phyloP scores from a whole-genome alignment of 176 grass and related monocot species.

The Thinopyrum elongatum region DNA sequence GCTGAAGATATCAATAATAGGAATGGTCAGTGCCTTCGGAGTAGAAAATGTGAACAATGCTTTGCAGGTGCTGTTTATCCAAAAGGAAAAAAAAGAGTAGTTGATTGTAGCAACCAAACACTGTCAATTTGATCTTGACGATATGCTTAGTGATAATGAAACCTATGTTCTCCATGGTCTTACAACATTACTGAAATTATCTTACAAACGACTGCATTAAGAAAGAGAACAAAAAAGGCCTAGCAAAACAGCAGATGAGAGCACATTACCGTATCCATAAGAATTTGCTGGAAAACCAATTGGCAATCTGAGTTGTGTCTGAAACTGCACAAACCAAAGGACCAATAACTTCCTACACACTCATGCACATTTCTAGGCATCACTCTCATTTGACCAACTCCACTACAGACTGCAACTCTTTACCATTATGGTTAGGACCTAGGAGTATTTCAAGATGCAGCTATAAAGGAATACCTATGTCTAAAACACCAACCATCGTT shows the following conservation, averaged over 20 bases:
- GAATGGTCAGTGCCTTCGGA: slow-evolving; percentile 14
- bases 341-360: neutral
- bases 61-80: neutral
- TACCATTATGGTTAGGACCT: neutral
- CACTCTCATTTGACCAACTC: neutral
- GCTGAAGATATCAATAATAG: slow-evolving; percentile 42
- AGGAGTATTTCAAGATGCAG: neutral
- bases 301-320: neutral
- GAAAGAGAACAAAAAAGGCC: neutral
- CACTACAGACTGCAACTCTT: neutral
- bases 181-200: neutral
- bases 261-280: neutral
- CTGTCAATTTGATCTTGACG: neutral
- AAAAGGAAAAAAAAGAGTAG: neutral
- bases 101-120: neutral
- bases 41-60: neutral
- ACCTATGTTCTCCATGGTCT: neutral
- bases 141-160: neutral
- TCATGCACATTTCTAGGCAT: neutral
- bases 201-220: neutral
- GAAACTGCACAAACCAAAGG: neutral
- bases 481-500: neutral
- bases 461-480: neutral
- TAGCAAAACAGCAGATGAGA: neutral
- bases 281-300: neutral